Base-by-base conservation (phyloP, 176 grass and related monocot species). In the Zizania latifolia region DNA sequence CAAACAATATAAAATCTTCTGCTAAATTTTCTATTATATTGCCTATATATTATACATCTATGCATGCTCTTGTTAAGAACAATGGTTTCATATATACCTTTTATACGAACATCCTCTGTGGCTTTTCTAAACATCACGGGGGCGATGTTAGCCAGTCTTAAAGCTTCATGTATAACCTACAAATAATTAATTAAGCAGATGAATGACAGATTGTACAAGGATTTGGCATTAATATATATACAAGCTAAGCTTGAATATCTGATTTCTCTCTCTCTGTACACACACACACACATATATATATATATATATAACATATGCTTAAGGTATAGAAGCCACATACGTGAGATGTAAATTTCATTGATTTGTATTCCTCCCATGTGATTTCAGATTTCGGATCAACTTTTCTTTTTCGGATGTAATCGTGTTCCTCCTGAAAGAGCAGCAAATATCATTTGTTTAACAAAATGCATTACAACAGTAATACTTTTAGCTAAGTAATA, bases 331-430 rank as follows among this genome's bases (percentile, higher is more conserved):
- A 16, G 27, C 2, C 34, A 50, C 51, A 27, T 71, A 93, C 83
- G 45, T 78, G 82, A 38, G 74, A 81, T 62, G 87, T 89, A 63
- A 92, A 86, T 19, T 68, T 77, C 90, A 92, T 92, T 12, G 86
- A 85, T 78, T 88, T 89, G 74, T 92, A 92, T 70, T 92, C 86
- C 32, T 66, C 68, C 83, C 86, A 92, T 62, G 90, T 92, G 45
- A 89, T 69, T 7, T 72, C 86, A 4, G 86, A 76, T 13, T 83
- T 16, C 10, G 82, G 83, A 26, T 86, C 39, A 17, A 19, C 57
- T 58, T 58, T 84, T n/a, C 72, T 74, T 50, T 68, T 83, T 14
- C 38, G 21, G 22, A 92, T 83, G 4, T 34, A 6, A 14, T 90
- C 80, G 39, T 90, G 91, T 73, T 89, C 90, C 28, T 86, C 86